Evolutionary conservation across 768 basidiomycete species (phyloP), one percentile per base, ranked within the genome.

Genomic region (Termitomyces sp.): DNA sequence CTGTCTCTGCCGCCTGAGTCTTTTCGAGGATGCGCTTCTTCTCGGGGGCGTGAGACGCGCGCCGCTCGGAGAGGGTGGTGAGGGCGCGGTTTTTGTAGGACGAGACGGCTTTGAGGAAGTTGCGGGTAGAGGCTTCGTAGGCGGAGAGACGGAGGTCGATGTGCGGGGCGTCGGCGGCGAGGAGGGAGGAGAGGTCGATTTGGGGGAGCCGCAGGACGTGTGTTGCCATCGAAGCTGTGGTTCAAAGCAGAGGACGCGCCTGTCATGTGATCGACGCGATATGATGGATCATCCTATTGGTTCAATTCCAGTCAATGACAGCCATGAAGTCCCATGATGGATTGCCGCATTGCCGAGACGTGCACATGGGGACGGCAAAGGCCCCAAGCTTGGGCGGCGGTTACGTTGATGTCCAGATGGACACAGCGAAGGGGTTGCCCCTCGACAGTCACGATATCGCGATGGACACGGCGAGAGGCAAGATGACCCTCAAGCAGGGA

Each of bases 281-380:
- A 55, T 34, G 44, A 53, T 56, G 14, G 4, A 16, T 46, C 17
- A n/a, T 29, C 45, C 17, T 7, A 42, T 45, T 21, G 31, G 45
- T 47, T 10, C 41, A 17, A 40, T 38, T 42, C 45, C 59, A 43
- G 11, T 23, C 46, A 10, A 14, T 41, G 12, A 17, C 55, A 45
- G 31, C 23, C n/a, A 58, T 43, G 41, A 65, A 53, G 27, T 43
- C 67, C 32, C 54, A 62, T 21, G 59, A 62, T 40, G 57, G 58
- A 37, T 56, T 63, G 10, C 44, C 70, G 19, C 66, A 69, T 46
- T 72, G 74, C 63, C 75, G 70, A 54, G 89, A 92, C 67, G 75
- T 90, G 6, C 86, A 85, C 66, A 92, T 93, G 92, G 83, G 87
- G 61, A 91, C 92, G 0, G 83, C 90, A 34, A 90, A 85, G 68